phyloP scores from a whole-genome alignment of 352 stramenopile species.

The Phytophthora sojae region DNA sequence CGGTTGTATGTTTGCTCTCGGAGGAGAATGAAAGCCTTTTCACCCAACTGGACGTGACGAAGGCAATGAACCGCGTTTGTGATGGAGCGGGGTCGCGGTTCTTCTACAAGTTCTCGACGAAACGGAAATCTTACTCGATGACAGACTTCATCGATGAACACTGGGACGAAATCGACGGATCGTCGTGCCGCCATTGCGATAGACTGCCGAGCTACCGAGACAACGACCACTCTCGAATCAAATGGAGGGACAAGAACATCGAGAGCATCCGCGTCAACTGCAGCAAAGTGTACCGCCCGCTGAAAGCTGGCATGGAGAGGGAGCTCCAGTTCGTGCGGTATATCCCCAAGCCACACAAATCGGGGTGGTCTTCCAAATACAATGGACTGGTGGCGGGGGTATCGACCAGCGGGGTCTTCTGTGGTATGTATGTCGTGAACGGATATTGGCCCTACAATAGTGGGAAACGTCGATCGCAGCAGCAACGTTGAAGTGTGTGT shows the following conservation, averaged over 20 bases:
- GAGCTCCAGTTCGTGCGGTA: constrained; percentile 25
- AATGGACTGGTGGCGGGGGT: constrained; percentile 25
- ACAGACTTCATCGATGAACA: constrained; percentile 3
- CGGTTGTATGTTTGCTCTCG: constrained; percentile 4
- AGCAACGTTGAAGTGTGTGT: neutral
- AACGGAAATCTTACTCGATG: neutral
- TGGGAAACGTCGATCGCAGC: neutral
- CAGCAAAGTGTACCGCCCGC: constrained; percentile 9
- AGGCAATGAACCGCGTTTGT: constrained; percentile 11
- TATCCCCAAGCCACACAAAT: constrained; percentile 11
- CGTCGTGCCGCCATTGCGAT: neutral
- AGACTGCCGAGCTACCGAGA: neutral
- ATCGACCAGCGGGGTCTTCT: constrained; percentile 24
- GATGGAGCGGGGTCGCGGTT: constrained; percentile 15
- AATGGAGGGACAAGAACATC: neutral
- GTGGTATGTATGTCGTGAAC: constrained; percentile 23
- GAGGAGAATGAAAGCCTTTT: neutral
- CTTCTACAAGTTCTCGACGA: constrained; percentile 21
- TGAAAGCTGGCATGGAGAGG: constrained; percentile 19
- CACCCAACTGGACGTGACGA: neutral
- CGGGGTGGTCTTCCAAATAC: constrained; percentile 17
- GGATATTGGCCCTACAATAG: constrained; percentile 21
- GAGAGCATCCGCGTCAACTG: constrained; percentile 15
- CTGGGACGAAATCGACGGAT: constrained; percentile 5
- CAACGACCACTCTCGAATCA: neutral